Conservation (phyloP, 202 grass and related monocot species). For the Cymbopogon flexuosus region DNA sequence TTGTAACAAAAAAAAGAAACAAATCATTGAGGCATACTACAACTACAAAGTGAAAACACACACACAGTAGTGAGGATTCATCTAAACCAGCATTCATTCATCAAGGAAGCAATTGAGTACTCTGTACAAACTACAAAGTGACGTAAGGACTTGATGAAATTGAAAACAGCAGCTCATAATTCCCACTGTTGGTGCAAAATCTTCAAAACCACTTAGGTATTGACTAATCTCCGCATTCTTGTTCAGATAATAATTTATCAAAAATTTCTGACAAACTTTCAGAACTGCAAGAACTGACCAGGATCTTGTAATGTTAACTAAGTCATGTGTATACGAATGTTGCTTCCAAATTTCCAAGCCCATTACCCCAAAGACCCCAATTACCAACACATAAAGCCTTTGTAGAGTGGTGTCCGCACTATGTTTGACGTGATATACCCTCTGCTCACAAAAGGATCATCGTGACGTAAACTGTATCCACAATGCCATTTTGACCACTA, state of each 20-base stretch:
- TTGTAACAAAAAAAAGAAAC: background rate
- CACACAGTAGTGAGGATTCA: background rate
- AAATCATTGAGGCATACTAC: background rate
- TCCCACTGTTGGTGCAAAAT: too few species aligned
- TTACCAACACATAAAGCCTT: background rate
- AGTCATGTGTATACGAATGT: background rate
- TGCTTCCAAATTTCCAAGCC: background rate
- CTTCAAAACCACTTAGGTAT: background rate
- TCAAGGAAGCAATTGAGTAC: background rate
- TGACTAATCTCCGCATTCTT: background rate
- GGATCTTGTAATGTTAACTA: background rate
- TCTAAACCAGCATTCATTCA: background rate
- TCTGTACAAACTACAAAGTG: background rate
- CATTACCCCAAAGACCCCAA: background rate
- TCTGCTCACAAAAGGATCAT: background rate
- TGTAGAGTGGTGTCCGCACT: background rate
- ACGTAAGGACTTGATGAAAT: constrained; percentile 1
- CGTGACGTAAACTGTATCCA: background rate
- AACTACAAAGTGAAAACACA: constrained; percentile 6
- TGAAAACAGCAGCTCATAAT: too few species aligned
- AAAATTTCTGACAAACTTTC: background rate
- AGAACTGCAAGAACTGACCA: background rate
- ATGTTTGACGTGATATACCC: background rate
- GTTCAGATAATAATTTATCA: background rate
- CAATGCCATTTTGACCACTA: background rate